A percentile compares a stretch with the other conserved stretches of the same genome.
These are phyloP conservation scores for Fraxinus cuspidata DNA, from an alignment of 257 asterid genomes.

Conservation along the genomic window DNA sequence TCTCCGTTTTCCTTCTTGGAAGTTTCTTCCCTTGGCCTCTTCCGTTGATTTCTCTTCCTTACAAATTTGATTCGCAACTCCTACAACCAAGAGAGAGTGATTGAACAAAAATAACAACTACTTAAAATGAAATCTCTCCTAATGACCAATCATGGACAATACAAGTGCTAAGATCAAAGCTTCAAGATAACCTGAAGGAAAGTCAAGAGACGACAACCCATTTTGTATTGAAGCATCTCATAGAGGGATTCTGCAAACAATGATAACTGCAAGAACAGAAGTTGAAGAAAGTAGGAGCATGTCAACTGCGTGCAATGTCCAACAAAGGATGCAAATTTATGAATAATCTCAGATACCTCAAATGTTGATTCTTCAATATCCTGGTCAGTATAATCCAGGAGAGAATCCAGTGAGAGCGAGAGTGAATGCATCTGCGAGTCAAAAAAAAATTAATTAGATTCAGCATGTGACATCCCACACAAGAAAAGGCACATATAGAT, in stretches of 20 bases:
- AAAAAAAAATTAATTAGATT: slow-evolving; percentile 20
- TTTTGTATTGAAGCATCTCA: slow-evolving; percentile 92
- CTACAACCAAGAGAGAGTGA: slow-evolving; percentile 42
- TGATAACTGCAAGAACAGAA: slow-evolving; percentile 61
- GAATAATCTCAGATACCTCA: slow-evolving; percentile 57
- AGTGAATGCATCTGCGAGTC: slow-evolving; percentile 64
- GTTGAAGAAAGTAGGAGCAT: neutral
- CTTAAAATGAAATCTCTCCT: slow-evolving; percentile 14
- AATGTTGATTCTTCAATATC: slow-evolving; percentile 82
- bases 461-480: slow-evolving; percentile 1
- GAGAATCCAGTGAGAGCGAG: slow-evolving; percentile 93
- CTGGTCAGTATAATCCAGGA: slow-evolving; percentile 79
- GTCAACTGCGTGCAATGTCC: slow-evolving; percentile 7
- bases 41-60: slow-evolving; percentile 62
- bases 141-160: neutral
- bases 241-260: slow-evolving; percentile 83
- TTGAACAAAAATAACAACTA: neutral
- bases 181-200: slow-evolving; percentile 82
- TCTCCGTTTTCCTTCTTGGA: slow-evolving; percentile 49
- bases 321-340: slow-evolving; percentile 8
- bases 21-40: slow-evolving; percentile 71
- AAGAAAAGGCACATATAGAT: slow-evolving; percentile 5
- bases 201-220: slow-evolving; percentile 80
- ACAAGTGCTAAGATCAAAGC: slow-evolving; percentile 1
- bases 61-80: slow-evolving; percentile 58